These are phyloP conservation scores for Amniculicola lignicola DNA, from an alignment of 495 filamentous ascomycete species.

Conservation along the genomic window DNA sequence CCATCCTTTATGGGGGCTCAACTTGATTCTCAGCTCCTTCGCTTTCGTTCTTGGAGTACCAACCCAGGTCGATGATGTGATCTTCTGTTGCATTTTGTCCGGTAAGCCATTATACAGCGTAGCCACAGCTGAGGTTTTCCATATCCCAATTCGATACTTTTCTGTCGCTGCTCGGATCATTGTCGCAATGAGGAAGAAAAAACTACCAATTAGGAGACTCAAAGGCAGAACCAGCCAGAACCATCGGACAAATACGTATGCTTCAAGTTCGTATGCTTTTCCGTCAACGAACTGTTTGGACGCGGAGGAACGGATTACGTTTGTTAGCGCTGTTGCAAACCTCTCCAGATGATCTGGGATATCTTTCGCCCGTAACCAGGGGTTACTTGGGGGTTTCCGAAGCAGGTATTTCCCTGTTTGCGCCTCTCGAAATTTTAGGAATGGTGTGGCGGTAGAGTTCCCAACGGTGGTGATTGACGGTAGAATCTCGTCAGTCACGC, in stretches of 20 bases:
- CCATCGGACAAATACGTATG: conserved; percentile 20
- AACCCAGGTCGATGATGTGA: conserved; percentile 8
- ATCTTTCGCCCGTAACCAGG: conserved; percentile 13
- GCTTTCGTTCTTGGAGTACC: conserved; percentile 23
- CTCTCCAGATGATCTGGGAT: conserved; percentile 17
- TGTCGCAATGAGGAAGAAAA: conserved; percentile 30
- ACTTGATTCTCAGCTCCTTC: conserved; percentile 20
- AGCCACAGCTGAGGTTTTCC: conserved; percentile 33
- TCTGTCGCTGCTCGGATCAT: conserved; percentile 19
- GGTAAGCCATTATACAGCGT: conserved; percentile 27
- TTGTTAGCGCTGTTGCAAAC: conserved; percentile 22
- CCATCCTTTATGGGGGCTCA: conserved; percentile 16
- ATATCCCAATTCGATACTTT: conserved; percentile 23
- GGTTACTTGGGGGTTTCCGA: conserved; percentile 12
- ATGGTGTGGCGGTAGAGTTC: background rate
- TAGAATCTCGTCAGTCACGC: conserved; percentile 1
- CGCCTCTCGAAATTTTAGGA: background rate
- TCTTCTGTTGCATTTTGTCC: conserved; percentile 28
- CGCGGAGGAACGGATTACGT: conserved; percentile 12
- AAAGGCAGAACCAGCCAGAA: conserved; percentile 25
- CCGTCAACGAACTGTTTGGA: conserved; percentile 3
- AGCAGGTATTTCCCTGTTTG: background rate
- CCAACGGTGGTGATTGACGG: background rate
- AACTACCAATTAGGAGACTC: conserved; percentile 10
- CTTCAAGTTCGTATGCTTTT: conserved; percentile 12